These are phyloP conservation scores for Kodamaea neixiangensis DNA, from an alignment of 805 yeast genomes.

Conservation along the genomic window DNA sequence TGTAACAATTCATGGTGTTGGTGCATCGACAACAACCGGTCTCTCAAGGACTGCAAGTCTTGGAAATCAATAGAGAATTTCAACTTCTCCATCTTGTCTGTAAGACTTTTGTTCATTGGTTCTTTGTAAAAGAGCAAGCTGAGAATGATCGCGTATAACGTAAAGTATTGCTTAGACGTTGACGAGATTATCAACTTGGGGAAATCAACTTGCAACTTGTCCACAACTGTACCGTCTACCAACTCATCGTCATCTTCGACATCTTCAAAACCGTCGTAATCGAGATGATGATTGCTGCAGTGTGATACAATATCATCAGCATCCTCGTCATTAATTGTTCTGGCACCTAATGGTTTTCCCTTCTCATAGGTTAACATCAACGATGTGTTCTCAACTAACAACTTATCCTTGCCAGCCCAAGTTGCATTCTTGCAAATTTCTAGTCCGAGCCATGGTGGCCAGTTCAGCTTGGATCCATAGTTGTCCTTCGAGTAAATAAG, in stretches of 20 bases:
- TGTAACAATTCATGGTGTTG: constrained; percentile 43
- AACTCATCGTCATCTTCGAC: constrained; percentile 11
- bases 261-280: constrained; percentile 2
- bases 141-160: constrained; percentile 61
- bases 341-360: constrained; percentile 28
- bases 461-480: constrained; percentile 63
- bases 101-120: constrained; percentile 60
- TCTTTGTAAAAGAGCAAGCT: constrained; percentile 72
- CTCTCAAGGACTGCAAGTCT: constrained; percentile 52
- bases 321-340: constrained; percentile 11
- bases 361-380: constrained; percentile 60
- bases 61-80: constrained; percentile 70
- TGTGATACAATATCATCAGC: constrained; percentile 1
- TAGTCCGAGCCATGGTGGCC: constrained; percentile 92
- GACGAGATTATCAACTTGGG: constrained; percentile 69
- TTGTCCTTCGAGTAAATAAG: constrained; percentile 46
- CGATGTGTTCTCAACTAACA: constrained; percentile 65
- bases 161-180: constrained; percentile 72
- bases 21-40: constrained; percentile 52
- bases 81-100: constrained; percentile 64
- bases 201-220: constrained; percentile 58
- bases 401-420: constrained; percentile 45
- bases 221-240: background rate
- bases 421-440: constrained; percentile 56
- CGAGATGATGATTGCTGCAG: background rate